These are phyloP conservation scores for Entomortierella lignicola DNA, from an alignment of 192 early-diverging fungal species.

Conservation along the genomic window DNA sequence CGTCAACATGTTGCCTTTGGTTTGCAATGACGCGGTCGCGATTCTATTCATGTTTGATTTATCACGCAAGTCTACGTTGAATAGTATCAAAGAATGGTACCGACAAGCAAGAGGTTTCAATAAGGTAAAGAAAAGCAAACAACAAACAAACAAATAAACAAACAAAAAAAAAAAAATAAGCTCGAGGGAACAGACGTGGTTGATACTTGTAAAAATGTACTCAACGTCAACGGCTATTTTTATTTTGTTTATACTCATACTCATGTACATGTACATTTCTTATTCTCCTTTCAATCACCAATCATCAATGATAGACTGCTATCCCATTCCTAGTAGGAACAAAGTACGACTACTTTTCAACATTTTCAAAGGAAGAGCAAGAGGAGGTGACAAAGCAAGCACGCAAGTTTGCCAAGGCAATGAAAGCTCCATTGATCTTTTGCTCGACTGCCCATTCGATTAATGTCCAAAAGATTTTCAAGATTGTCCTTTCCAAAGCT, in stretches of 20 bases:
- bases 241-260: no score
- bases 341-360: constrained; percentile 95
- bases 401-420: constrained; percentile 89
- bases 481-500: constrained; percentile 92
- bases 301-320: constrained; percentile 70
- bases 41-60: constrained; percentile 98
- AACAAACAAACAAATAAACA: background rate
- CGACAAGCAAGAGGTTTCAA: constrained; percentile 96
- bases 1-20: constrained; percentile 97
- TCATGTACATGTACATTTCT: background rate
- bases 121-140: constrained; percentile 65
- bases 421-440: constrained; percentile 95
- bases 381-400: constrained; percentile 94
- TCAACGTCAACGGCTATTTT: background rate
- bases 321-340: constrained; percentile 96
- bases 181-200: no score
- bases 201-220: no score
- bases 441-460: constrained; percentile 94
- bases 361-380: constrained; percentile 87
- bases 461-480: constrained; percentile 98
- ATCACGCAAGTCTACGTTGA: constrained; percentile 89
- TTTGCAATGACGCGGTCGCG: constrained; percentile 95
- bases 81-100: constrained; percentile 97
- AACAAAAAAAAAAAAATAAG: background rate
- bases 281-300: background rate